Evolutionary conservation across 164 flowering plant species (phyloP).

Genomic region (Vitis rotundifolia): DNA sequence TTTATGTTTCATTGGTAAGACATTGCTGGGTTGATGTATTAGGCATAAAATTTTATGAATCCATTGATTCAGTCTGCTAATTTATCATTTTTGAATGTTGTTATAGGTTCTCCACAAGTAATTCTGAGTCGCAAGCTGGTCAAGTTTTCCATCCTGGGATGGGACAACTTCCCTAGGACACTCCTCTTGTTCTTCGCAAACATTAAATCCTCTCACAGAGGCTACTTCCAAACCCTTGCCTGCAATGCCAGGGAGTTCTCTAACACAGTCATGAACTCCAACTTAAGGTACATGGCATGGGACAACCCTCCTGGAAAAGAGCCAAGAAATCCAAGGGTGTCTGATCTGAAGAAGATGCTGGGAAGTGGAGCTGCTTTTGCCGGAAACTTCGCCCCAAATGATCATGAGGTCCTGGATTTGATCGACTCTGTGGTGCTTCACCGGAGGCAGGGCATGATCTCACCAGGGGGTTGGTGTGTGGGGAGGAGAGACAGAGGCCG

Average conservation of each 20-base stretch:
- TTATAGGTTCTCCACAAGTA: constrained; percentile 47
- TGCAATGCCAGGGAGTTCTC: constrained; percentile 51
- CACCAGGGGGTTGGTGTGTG: constrained; percentile 47
- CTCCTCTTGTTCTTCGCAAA: constrained; percentile 55
- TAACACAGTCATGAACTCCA: constrained; percentile 37
- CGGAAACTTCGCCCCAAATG: constrained; percentile 25
- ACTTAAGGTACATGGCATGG: constrained; percentile 30
- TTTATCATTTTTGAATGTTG: neutral
- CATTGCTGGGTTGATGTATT: too few relatives aligned
- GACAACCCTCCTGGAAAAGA: constrained; percentile 1
- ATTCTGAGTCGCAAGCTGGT: constrained; percentile 44
- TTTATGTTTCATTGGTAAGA: too few relatives aligned
- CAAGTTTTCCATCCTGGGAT: constrained; percentile 47
- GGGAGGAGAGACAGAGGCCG: constrained; percentile 14
- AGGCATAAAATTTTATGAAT: too few relatives aligned
- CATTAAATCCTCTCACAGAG: constrained; percentile 33
- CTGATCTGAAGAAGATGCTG: constrained; percentile 9
- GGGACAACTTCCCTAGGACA: constrained; percentile 59
- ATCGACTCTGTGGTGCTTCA: constrained; percentile 32
- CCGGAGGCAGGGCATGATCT: constrained; percentile 23
- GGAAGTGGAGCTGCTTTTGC: constrained; percentile 40
- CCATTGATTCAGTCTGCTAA: neutral
- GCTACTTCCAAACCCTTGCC: constrained; percentile 56
- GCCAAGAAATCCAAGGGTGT: neutral
- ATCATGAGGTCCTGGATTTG: constrained; percentile 25